Evolutionary conservation across 306 rosid genomes (phyloP).

Genomic region (Rosa lucieae): DNA sequence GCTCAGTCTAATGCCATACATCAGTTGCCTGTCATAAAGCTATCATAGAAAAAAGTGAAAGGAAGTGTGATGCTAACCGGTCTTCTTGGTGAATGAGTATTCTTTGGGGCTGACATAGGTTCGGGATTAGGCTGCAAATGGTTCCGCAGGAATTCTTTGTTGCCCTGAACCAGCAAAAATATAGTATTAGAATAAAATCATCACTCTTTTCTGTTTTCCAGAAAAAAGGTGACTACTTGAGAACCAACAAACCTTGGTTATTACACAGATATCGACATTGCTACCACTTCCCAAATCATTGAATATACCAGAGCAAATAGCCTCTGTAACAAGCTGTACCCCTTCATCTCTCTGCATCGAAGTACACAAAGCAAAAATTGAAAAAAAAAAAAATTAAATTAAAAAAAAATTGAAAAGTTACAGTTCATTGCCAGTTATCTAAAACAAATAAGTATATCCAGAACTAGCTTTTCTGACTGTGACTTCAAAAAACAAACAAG

Average conservation of each 20-base stretch:
- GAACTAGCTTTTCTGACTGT: not conserved
- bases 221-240: not conserved
- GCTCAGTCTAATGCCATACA: no score
- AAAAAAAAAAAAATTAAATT: no score
- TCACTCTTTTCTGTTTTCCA: conserved; percentile 20
- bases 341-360: conserved; percentile 13
- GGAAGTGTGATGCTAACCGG: conserved; percentile 46
- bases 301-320: conserved; percentile 90
- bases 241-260: conserved; percentile 75
- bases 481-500: not conserved
- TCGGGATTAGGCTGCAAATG: conserved; percentile 83
- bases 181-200: not conserved
- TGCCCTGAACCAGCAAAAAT: conserved; percentile 53
- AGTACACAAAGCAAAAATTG: not conserved
- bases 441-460: not conserved
- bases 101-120: conserved; percentile 70
- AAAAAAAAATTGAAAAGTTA: not conserved
- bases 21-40: no score
- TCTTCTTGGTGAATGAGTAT: conserved; percentile 69
- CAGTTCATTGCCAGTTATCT: not conserved
- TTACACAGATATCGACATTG: conserved; percentile 89
- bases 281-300: conserved; percentile 99
- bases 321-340: conserved; percentile 41
- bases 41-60: not conserved
- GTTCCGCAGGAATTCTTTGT: conserved; percentile 85